A percentile compares a stretch with the other conserved stretches of the same genome.
Evolutionary conservation across 768 basidiomycete species (phyloP).

Genomic region (Leucocoprinus sp.): DNA sequence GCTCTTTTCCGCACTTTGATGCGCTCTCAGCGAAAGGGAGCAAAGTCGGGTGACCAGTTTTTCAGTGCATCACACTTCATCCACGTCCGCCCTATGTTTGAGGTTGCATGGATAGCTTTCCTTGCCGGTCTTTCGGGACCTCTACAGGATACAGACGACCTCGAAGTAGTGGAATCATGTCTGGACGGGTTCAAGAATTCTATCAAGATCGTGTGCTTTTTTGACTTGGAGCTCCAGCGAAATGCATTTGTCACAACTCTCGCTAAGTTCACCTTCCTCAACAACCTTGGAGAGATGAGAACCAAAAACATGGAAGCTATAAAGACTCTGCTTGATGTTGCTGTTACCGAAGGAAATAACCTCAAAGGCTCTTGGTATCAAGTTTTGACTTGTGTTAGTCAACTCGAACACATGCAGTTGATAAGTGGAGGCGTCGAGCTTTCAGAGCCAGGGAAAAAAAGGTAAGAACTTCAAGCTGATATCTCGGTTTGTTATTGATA

Average conservation of each 20-base stretch:
- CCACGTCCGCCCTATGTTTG: slow-evolving; percentile 98
- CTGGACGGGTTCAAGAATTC: slow-evolving; percentile 95
- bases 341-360: slow-evolving; percentile 93
- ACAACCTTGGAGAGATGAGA: slow-evolving; percentile 98
- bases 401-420: slow-evolving; percentile 97
- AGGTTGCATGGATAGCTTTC: slow-evolving; percentile 98
- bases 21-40: slow-evolving; percentile 81
- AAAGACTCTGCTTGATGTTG: slow-evolving; percentile 88
- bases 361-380: slow-evolving; percentile 96
- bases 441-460: slow-evolving; percentile 69
- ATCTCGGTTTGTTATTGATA: slow-evolving; percentile 1
- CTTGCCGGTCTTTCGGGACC: slow-evolving; percentile 92
- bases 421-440: slow-evolving; percentile 88
- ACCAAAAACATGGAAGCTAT: slow-evolving; percentile 99
- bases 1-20: slow-evolving; percentile 90
- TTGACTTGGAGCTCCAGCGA: slow-evolving; percentile 95
- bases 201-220: slow-evolving; percentile 95
- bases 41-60: slow-evolving; percentile 76
- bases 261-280: slow-evolving; percentile 94
- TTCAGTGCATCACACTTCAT: slow-evolving; percentile 95
- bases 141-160: slow-evolving; percentile 89
- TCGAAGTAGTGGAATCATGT: slow-evolving; percentile 86
- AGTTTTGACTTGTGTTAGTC: slow-evolving; percentile 93
- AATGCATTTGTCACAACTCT: slow-evolving; percentile 98
- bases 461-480: slow-evolving; percentile 39